Evolutionary conservation across 2,329 filamentous ascomycete genomes (phyloP), one percentile per base, ranked within the genome.

Genomic region (Coniochaeta sp.): DNA sequence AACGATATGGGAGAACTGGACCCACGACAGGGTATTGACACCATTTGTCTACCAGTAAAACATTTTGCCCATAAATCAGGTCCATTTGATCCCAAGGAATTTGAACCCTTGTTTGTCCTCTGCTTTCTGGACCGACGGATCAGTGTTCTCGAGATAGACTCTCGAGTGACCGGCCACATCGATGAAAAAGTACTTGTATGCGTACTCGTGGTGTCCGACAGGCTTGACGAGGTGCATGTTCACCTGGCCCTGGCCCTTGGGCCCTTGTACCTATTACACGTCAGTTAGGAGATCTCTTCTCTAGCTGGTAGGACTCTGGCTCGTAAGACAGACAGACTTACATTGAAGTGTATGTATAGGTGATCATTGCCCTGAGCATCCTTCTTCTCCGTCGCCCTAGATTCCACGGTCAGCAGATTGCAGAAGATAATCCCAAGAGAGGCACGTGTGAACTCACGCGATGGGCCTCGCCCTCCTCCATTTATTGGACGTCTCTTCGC

Each of bases 311-410:
- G n/a, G n/a, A n/a, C n/a, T n/a, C n/a, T n/a, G n/a, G n/a, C n/a
- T n/a, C n/a, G n/a, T n/a, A n/a, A n/a, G n/a, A n/a, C 19, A 2
- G 54, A 8, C 6, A 1, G 5, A 72, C 84, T 67, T 75, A 90
- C 89, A 71, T 95, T 86, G 72, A 97, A 97, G 66, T 91, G 87
- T 83, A 97, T 91, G 64, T 85, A 77, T 64, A 97, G 72, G 72
- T 97, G 92, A 64, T 96, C 88, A 22, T 86, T 1, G 88, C 89
- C 4, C 87, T 89, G 1, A 52, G n/a, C 57, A 75, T 31, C 47
- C 43, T 47, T 47, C 9, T 47, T 47, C 19, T 47, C 43, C 5
- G 19, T 47, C 8, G 6, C 19, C 8, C 7, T 60, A 8, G 33
- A 31, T 11, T 33, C 8, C 6, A n/a, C n/a, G 31, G 14, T 1